phyloP scores from a whole-genome alignment of 805 yeast genomes.

The Saturnispora galanensis region DNA sequence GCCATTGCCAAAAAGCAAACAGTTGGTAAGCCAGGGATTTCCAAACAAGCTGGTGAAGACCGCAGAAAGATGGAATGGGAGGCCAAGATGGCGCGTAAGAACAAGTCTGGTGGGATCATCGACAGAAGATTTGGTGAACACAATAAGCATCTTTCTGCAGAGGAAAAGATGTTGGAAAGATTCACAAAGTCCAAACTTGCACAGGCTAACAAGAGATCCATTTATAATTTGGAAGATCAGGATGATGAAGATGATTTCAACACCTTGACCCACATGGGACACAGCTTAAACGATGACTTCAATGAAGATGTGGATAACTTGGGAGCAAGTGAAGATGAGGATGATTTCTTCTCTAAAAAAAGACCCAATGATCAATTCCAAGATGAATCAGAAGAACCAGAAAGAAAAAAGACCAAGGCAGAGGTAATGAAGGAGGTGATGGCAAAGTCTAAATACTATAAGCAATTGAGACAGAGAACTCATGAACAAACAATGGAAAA shows the following conservation, averaged over 20 bases:
- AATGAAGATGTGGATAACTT: conserved; percentile 35
- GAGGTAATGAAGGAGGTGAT: conserved; percentile 82
- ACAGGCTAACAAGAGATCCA: conserved; percentile 42
- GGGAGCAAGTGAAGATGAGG: conserved; percentile 21
- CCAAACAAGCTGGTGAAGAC: conserved; percentile 62
- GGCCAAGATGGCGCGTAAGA: conserved; percentile 48
- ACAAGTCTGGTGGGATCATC: conserved; percentile 65
- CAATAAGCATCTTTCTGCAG: conserved; percentile 59
- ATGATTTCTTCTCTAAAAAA: conserved; percentile 27
- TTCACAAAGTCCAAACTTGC: conserved; percentile 80
- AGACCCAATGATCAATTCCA: conserved; percentile 20
- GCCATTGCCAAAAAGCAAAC: conserved; percentile 38
- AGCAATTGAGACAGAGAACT: conserved; percentile 61
- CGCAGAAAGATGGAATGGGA: conserved; percentile 53
- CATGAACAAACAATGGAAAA: conserved; percentile 51
- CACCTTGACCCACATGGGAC: conserved; percentile 51
- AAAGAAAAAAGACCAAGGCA: conserved; percentile 65
- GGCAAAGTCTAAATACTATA: conserved; percentile 71
- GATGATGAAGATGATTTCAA: conserved; percentile 47
- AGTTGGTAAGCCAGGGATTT: conserved; percentile 59
- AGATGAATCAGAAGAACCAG: conserved; percentile 31
- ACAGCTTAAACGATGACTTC: conserved; percentile 41
- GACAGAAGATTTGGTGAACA: conserved; percentile 93
- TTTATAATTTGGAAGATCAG: conserved; percentile 70
- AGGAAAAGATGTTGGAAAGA: conserved; percentile 91